Percentiles rank a stretch among this genome's conserved stretches.
Conservation (phyloP, 805 yeast species). For the Wickerhamomyces alni region DNA sequence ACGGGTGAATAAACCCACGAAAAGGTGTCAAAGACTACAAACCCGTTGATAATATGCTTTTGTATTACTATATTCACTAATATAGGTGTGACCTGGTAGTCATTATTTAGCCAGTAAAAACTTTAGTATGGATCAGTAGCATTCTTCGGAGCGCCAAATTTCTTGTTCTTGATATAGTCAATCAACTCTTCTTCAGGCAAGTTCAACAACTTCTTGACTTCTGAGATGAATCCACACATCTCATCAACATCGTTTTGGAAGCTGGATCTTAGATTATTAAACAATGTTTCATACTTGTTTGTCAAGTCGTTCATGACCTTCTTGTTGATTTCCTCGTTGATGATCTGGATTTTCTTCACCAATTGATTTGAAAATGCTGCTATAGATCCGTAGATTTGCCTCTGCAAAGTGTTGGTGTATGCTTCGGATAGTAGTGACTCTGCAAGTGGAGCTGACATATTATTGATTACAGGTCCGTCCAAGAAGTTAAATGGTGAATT, state of each 20-base stretch:
- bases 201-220: constrained; percentile 29
- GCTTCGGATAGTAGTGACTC: constrained; percentile 19
- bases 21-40: no score
- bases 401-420: constrained; percentile 30
- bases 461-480: constrained; percentile 2
- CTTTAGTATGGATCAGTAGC: no score
- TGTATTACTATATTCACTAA: no score
- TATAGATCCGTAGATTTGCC: constrained; percentile 31
- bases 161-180: constrained; percentile 23
- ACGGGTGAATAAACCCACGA: no score
- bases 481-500: no score
- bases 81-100: no score
- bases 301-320: constrained; percentile 29
- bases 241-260: constrained; percentile 33
- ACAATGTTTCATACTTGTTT: constrained; percentile 27
- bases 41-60: no score
- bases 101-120: no score
- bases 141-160: constrained; percentile 4
- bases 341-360: constrained; percentile 27
- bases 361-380: constrained; percentile 28
- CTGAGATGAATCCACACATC: constrained; percentile 28
- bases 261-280: constrained; percentile 26
- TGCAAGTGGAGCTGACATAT: constrained; percentile 4
- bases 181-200: constrained; percentile 30
- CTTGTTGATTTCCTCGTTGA: constrained; percentile 31